Evolutionary conservation across 148 eudicot genomes (phyloP), one percentile per base, ranked within the genome.

Genomic region (Fagopyrum homotropicum): DNA sequence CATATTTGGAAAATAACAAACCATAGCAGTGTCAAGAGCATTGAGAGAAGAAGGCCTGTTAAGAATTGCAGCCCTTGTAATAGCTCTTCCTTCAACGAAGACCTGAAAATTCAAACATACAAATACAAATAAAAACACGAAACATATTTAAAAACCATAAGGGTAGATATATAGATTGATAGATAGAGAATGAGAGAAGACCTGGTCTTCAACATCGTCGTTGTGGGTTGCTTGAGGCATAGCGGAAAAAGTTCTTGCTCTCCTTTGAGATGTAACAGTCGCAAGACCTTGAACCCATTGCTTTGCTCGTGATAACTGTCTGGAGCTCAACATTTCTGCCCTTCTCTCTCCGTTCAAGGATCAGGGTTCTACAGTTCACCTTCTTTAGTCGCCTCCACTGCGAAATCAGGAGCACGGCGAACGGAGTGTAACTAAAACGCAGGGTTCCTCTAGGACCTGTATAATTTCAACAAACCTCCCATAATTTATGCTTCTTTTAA

Each of bases 71-170:
- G 88, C 84, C 75, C 99, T 90, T 75, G 96, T 84, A 70, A 81
- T 90, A 6, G 93, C 89, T 83, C 91, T 89, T 68, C 98, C 99
- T 85, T 90, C 93, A 56, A 96, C 98, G 74, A 85, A 87, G 72
- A 92, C 98, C 99, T 95, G 80, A 81, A 75, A 4, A 70, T 69
- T 60, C 51, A 45, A 45, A 74, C 45, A 19, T 61, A 68, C 45
- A 69, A 26, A 69, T 57, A 9, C n/a, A 9, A 19, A n/a, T 29
- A 48, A 54, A 75, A 47, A 48, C 52, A 50, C 19, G 60, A 71
- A 56, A 10, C 55, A 11, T 6, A 72, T 51, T n/a, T 14, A 30
- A 14, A 19, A 68, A 52, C 51, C 64, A 35, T 35, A 48, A 46
- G 69, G 75, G 40, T 57, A 77, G 51, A 26, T 26, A 30, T 35